Evolutionary conservation across 2,329 filamentous ascomycete genomes (phyloP), one percentile per base, ranked within the genome.

Genomic region (Parascedosporium putredinis): DNA sequence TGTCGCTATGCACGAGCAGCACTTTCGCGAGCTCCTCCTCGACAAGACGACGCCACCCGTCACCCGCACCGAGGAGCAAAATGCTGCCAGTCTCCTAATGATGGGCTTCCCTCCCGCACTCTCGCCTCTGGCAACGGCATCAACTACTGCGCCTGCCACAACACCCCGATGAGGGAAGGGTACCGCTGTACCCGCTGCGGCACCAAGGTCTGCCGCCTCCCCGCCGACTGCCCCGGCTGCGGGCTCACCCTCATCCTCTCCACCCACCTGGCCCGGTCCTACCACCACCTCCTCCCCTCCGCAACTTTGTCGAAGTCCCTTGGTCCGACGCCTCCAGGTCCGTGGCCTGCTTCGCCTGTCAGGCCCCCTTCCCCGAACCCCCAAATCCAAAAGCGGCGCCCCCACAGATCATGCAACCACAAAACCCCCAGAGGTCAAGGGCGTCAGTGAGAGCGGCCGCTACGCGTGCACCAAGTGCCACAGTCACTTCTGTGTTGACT

Each of bases 401-500:
- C 9, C 16, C 16, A n/a, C 22, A 36, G 50, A 36, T 42, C 27
- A 20, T n/a, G 12, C 43, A 3, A 22, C 50, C 22, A 38, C 50
- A 29, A 47, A 34, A 16, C 38, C 50, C 7, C 45, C 58, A 5
- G 57, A 64, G 51, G 55, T 64, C 16, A 84, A 81, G 59, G 83
- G 84, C 1, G 83, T 90, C 40, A 91, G 86, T 63, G 88, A 94
- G 69, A 93, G 86, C 61, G 83, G 85, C 45, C 73, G 93, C 47
- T 98, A 98, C 63, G 87, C 86, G 52, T 98, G 93, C 64, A 79
- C 84, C 57, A 82, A 84, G n/a, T 98, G 93, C 65, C 68, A 76
- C 3, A 83, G 86, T 52, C 91, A 97, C 67, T 98, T 97, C 63
- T 98, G 93, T 71, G 94, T 98, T 56, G 93, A 98, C 64, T 98